These are phyloP conservation scores for Xylaria flabelliformis DNA, from an alignment of 495 filamentous ascomycete species.

Conservation along the genomic window DNA sequence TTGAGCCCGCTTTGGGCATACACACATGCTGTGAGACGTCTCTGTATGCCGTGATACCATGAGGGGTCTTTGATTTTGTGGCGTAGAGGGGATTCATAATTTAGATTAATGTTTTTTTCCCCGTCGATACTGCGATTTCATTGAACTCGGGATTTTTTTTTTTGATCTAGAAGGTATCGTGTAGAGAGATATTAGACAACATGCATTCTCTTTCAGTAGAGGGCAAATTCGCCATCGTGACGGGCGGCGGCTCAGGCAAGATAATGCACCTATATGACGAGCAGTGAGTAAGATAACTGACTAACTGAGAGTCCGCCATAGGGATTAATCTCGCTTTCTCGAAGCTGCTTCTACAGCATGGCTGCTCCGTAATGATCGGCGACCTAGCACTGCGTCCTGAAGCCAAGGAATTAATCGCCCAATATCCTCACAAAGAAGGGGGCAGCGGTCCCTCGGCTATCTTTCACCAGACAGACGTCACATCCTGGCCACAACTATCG, in stretches of 20 bases:
- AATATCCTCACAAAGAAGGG: constrained; percentile 48
- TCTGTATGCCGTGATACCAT: not conserved
- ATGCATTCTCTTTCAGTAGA: constrained; percentile 43
- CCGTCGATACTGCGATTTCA: not conserved
- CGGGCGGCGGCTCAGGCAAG: constrained; percentile 73
- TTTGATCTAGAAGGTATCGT: not conserved
- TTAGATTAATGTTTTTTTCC: too few species aligned
- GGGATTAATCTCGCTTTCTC: constrained; percentile 68
- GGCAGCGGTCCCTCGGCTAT: constrained; percentile 47
- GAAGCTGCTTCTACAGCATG: constrained; percentile 60
- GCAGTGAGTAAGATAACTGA: not conserved
- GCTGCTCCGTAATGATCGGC: constrained; percentile 71
- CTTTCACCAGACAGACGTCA: constrained; percentile 70
- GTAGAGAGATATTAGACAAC: not conserved
- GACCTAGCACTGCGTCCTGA: constrained; percentile 70
- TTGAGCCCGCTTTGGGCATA: not conserved
- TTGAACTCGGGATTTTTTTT: not conserved
- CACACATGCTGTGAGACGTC: not conserved
- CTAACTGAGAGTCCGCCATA: constrained; percentile 37
- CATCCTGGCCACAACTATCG: constrained; percentile 63
- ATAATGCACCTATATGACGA: not conserved
- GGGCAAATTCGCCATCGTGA: constrained; percentile 72
- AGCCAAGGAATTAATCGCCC: constrained; percentile 62
- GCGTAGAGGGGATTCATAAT: not conserved
- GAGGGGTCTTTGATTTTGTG: not conserved